phyloP scores from a whole-genome alignment of 139 green algal genomes.

The Haematococcus lacustris region DNA sequence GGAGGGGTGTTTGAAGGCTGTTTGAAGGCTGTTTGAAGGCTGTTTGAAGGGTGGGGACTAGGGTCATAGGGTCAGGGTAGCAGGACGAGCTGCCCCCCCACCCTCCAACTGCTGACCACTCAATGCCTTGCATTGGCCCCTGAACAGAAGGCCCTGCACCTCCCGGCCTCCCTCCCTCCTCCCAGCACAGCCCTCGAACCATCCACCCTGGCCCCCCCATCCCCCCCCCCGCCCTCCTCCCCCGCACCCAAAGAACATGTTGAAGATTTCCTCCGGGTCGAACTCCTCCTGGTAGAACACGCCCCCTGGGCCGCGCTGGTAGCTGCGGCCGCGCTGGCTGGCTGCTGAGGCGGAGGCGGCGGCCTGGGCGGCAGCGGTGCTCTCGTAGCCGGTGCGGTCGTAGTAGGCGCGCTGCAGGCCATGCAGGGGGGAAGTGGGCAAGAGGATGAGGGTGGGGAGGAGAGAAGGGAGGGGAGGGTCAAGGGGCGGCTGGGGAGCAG shows the following conservation, averaged over 20 bases:
- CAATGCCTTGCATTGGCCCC: not conserved
- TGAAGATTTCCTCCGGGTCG: constrained; percentile 64
- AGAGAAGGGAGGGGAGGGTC: no score
- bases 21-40: no score
- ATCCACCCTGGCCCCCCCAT: not conserved
- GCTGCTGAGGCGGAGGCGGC: not conserved
- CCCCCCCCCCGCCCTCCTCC: not conserved
- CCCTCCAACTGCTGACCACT: not conserved
- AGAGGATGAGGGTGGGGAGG: no score
- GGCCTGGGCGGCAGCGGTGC: constrained; percentile 18
- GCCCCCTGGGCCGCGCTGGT: not conserved
- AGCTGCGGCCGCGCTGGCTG: not conserved
- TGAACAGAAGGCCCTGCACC: not conserved
- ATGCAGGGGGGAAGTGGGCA: no score
- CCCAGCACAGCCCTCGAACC: not conserved
- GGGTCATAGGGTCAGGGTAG: not conserved
- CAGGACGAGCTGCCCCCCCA: not conserved
- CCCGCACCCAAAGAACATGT: constrained; percentile 61
- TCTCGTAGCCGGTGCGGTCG: constrained; percentile 36
- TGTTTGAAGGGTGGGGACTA: no score
- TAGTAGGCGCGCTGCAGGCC: constrained; percentile 36
- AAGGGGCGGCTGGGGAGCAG: no score
- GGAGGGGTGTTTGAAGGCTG: no score
- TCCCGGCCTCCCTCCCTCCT: not conserved
- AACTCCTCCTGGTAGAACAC: constrained; percentile 39